Evolutionary conservation across 805 yeast genomes (phyloP).

Genomic region (Lachancea thermotolerans): DNA sequence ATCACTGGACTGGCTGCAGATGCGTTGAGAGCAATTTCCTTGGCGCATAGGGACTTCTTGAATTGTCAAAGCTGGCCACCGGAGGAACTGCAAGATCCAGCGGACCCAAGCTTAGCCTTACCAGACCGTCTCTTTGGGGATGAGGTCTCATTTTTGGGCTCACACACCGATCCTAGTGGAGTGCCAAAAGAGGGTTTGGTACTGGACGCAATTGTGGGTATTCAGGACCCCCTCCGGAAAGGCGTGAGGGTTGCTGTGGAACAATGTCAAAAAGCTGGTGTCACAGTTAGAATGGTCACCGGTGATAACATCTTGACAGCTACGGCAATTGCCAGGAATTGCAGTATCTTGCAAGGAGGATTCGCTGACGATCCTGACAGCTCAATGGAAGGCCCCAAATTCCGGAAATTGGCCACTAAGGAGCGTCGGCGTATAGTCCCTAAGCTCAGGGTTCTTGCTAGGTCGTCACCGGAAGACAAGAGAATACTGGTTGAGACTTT

Average conservation of each 20-base stretch:
- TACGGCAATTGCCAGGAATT: slow-evolving; percentile 77
- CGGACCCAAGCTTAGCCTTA: slow-evolving; percentile 37
- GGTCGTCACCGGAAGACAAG: slow-evolving; percentile 96
- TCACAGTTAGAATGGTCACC: slow-evolving; percentile 93
- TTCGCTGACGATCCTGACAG: slow-evolving; percentile 46
- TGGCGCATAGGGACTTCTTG: slow-evolving; percentile 69
- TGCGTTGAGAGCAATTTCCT: slow-evolving; percentile 84
- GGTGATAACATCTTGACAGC: slow-evolving; percentile 95
- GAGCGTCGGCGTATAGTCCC: slow-evolving; percentile 64
- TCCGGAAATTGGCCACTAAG: slow-evolving; percentile 55
- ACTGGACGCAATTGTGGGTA: slow-evolving; percentile 77
- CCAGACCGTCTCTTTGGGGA: slow-evolving; percentile 37
- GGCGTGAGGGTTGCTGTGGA: slow-evolving; percentile 88
- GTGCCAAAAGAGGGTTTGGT: slow-evolving; percentile 35
- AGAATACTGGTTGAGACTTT: slow-evolving; percentile 76
- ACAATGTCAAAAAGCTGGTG: slow-evolving; percentile 87
- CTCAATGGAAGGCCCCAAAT: slow-evolving; percentile 90
- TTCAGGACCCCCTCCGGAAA: slow-evolving; percentile 87
- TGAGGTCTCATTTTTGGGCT: slow-evolving; percentile 12
- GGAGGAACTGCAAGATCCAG: slow-evolving; percentile 32
- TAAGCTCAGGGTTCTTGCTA: slow-evolving; percentile 72
- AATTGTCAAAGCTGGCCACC: slow-evolving; percentile 62
- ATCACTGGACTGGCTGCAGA: slow-evolving; percentile 60
- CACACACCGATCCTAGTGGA: slow-evolving; percentile 13
- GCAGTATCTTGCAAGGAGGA: slow-evolving; percentile 58